Evolutionary conservation across 1,284 basidiomycete genomes (phyloP).

Genomic region (Rhodotorula sp.): DNA sequence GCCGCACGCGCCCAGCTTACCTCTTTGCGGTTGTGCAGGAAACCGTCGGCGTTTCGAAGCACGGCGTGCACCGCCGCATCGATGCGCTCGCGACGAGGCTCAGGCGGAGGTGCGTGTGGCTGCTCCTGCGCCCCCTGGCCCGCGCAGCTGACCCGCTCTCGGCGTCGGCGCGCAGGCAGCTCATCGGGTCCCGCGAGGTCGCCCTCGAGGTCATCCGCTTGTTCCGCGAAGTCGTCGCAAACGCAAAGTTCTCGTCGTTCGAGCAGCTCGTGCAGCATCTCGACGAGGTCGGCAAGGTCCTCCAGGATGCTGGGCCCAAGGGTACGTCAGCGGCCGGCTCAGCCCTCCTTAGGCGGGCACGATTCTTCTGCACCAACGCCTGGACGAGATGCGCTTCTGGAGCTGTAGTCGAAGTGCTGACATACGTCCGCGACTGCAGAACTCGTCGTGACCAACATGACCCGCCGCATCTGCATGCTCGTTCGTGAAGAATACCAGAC

Average conservation of each 20-base stretch:
- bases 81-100: conserved; percentile 30
- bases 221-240: conserved; percentile 82
- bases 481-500: conserved; percentile 86
- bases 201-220: conserved; percentile 87
- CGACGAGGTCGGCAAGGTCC: conserved; percentile 71
- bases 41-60: conserved; percentile 21
- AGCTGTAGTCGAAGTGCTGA: too few relatives aligned
- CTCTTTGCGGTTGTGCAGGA: not conserved
- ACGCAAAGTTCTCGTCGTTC: conserved; percentile 80
- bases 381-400: too few relatives aligned
- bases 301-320: conserved; percentile 90
- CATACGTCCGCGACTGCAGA: conserved; percentile 58
- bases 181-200: conserved; percentile 81
- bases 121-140: not conserved
- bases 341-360: too few relatives aligned
- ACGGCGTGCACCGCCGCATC: conserved; percentile 27
- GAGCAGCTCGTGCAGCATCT: conserved; percentile 82
- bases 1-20: not conserved
- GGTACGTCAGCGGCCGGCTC: conserved; percentile 57
- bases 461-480: conserved; percentile 85
- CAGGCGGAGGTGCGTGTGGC: conserved; percentile 20
- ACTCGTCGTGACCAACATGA: conserved; percentile 90
- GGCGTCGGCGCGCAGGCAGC: conserved; percentile 61
- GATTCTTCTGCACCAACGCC: too few relatives aligned
- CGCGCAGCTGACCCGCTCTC: not conserved